Base-by-base conservation (phyloP, 2,329 filamentous ascomycete genomes). In the Phoma sp. region DNA sequence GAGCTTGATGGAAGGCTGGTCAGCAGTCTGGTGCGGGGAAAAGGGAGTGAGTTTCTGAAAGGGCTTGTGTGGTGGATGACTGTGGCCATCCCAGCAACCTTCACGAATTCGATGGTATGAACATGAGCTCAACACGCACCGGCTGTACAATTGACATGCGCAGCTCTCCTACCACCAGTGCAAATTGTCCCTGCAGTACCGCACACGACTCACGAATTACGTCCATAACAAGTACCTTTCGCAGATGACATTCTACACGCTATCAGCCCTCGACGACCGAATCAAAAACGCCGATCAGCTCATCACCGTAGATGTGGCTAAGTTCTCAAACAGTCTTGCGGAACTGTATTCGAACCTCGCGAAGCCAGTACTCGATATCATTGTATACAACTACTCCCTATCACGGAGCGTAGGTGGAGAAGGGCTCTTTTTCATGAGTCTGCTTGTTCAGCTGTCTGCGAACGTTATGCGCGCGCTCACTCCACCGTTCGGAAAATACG, bases 201-300 rank as follows among this genome's bases (percentile, higher is more conserved):
- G 95, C 58, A 94, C 93, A 35, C 87, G 95, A 40, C 83, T 99
- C 31, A 99, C 95, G n/a, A 90, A 95, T 70, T 83, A 93, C 73
- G 95, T 99, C 45, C 95, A 99, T 78, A 90, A 96, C 74, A 91
- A 93, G 74, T 99, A 99, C 75, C 84, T 99, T 13, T 93, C 91
- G n/a, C 90, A 96, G 57, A 90, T 99, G 85, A 98, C 94, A 0
- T 99, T 98, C 75, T 99, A 99, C 75, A 93, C 92, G 3, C 89
- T 99, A 47, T 96, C 93, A 1, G 92, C 95, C 0, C 83, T 99
- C 32, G 95, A 99, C 69, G 95, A 99, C 74, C 87, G 95, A 72
- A 96, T 99, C 83, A 96, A 97, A 81, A 99, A 99, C 71, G 92
- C 95, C 3, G 95, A 99, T 72, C 95, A 99, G 77, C 84, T 99